phyloP scores from a whole-genome alignment of 1,284 basidiomycete species.

The Amylostereum areolatum region DNA sequence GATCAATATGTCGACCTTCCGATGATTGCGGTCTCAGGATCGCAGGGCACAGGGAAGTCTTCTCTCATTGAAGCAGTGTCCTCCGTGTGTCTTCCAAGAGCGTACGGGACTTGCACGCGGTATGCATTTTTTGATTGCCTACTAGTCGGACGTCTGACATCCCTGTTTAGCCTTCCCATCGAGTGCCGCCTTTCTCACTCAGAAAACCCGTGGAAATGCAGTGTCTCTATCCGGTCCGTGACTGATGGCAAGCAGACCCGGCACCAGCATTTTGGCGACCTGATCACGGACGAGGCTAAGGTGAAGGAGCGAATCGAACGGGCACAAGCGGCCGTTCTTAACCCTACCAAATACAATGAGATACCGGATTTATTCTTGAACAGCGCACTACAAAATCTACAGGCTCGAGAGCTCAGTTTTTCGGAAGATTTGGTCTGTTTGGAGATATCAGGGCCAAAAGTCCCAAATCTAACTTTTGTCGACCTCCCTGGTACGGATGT shows the following conservation, averaged over 20 bases:
- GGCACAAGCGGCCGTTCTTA: conserved; percentile 7
- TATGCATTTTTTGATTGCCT: conserved; percentile 2
- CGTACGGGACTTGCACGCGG: conserved; percentile 16
- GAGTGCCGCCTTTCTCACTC: conserved; percentile 7
- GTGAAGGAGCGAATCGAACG: conserved; percentile 1
- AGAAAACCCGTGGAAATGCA: conserved; percentile 4
- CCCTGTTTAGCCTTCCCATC: conserved; percentile 6
- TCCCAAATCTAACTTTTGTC: conserved; percentile 27
- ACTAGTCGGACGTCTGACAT: conserved; percentile 2
- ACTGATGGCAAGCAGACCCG: not conserved
- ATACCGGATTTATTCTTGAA: conserved; percentile 6
- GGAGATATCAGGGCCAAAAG: conserved; percentile 14
- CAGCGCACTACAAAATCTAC: not conserved
- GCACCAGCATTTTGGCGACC: conserved; percentile 2
- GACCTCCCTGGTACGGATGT: conserved; percentile 26
- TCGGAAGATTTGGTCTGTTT: conserved; percentile 7
- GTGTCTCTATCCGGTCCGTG: conserved; percentile 2
- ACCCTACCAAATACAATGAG: not conserved
- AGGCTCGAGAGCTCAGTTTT: not conserved
- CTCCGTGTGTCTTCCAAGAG: conserved; percentile 16
- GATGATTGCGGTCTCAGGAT: conserved; percentile 48
- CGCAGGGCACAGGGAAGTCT: conserved; percentile 56
- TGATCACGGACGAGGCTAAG: not conserved
- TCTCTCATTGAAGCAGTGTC: conserved; percentile 32
- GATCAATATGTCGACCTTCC: conserved; percentile 39